Conservation (phyloP, 2,329 filamentous ascomycete genomes). For the Paecilomyces fulvus region DNA sequence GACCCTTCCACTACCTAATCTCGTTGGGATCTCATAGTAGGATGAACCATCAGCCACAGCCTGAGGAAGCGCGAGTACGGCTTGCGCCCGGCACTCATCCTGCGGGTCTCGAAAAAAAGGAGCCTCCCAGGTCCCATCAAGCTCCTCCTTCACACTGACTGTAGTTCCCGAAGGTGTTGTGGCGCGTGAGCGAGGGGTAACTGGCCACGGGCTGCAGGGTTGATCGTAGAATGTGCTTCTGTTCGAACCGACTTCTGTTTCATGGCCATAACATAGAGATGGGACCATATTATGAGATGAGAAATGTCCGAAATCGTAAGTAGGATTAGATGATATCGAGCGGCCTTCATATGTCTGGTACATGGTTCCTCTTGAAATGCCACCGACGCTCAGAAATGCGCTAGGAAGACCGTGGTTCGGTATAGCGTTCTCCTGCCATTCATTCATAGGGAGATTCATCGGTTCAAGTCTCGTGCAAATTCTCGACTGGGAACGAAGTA, state of each 20-base stretch:
- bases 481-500: conserved; percentile 12
- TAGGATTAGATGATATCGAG: conserved; percentile 14
- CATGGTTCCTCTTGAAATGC: conserved; percentile 10
- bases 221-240: conserved; percentile 10
- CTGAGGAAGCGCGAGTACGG: conserved; percentile 3
- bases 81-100: background rate
- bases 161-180: conserved; percentile 10
- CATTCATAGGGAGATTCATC: conserved; percentile 12
- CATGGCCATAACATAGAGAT: conserved; percentile 17
- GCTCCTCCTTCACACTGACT: conserved; percentile 7
- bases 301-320: conserved; percentile 16
- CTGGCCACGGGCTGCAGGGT: conserved; percentile 16
- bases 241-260: conserved; percentile 9
- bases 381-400: conserved; percentile 12
- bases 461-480: conserved; percentile 11
- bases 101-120: conserved; percentile 3
- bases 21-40: background rate
- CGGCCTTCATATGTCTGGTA: conserved; percentile 17
- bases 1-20: background rate
- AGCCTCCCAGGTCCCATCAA: conserved; percentile 11
- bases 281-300: conserved; percentile 13
- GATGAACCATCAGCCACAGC: background rate
- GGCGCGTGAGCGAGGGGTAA: conserved; percentile 15
- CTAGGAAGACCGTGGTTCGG: conserved; percentile 13
- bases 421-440: conserved; percentile 16